Evolutionary conservation across 139 green algal genomes (phyloP).

Genomic region (Volvox africanus): DNA sequence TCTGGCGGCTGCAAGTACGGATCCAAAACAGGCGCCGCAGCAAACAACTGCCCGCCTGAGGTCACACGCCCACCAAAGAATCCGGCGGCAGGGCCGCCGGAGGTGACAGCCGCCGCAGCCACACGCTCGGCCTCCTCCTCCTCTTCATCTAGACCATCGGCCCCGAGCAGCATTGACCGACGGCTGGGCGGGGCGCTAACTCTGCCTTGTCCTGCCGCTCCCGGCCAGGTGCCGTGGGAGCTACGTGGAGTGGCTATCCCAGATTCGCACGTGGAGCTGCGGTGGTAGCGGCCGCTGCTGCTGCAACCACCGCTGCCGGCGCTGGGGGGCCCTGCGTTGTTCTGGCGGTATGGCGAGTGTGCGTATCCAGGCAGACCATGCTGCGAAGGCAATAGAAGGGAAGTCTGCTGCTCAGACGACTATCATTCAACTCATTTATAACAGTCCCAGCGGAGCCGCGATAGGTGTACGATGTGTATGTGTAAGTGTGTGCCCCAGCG

Average conservation of each 20-base stretch:
- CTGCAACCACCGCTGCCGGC: background rate
- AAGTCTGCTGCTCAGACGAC: too few species aligned
- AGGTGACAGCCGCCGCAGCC: background rate
- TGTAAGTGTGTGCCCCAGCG: too few species aligned
- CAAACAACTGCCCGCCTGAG: background rate
- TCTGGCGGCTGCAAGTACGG: conserved; percentile 65
- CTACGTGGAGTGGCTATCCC: background rate
- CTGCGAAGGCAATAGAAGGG: background rate
- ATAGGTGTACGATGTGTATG: too few species aligned
- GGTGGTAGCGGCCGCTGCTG: background rate
- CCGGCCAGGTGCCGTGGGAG: background rate
- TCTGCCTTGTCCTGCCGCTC: background rate
- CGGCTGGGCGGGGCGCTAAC: background rate
- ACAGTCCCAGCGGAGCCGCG: too few species aligned
- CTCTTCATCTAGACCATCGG: conserved; percentile 35
- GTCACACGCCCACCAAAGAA: background rate
- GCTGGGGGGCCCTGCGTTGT: background rate
- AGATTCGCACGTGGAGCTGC: conserved; percentile 1
- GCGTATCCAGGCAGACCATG: conserved; percentile 30
- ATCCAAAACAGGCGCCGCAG: background rate
- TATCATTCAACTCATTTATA: too few species aligned
- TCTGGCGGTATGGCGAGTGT: background rate
- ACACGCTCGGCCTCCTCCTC: conserved; percentile 27
- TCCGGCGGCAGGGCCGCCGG: too few species aligned
- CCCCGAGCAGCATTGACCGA: conserved; percentile 21